Evolutionary conservation across 495 filamentous ascomycete species (phyloP).

Genomic region (Penicillium canariense): DNA sequence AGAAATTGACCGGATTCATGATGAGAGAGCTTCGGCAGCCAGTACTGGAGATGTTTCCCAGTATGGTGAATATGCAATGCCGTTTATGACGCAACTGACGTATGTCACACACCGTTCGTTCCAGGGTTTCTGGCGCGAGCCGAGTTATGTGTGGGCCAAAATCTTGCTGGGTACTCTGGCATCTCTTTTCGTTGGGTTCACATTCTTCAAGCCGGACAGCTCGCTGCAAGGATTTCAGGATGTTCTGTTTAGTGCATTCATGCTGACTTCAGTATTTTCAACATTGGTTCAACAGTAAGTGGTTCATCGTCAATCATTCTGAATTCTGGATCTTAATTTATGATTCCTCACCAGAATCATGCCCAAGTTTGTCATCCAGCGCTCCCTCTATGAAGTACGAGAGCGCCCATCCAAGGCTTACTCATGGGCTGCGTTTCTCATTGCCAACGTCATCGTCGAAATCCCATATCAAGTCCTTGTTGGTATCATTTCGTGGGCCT

Average conservation of each 20-base stretch:
- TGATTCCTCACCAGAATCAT: constrained; percentile 53
- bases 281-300: constrained; percentile 58
- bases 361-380: constrained; percentile 64
- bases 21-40: constrained; percentile 31
- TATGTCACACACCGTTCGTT: constrained; percentile 50
- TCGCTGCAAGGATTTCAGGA: constrained; percentile 78
- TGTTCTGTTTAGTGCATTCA: constrained; percentile 81
- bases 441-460: constrained; percentile 67
- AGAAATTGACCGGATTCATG: constrained; percentile 65
- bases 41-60: constrained; percentile 16
- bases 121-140: constrained; percentile 58
- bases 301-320: neutral
- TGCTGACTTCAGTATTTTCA: constrained; percentile 74
- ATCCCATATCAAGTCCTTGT: constrained; percentile 66
- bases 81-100: constrained; percentile 48
- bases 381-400: constrained; percentile 66
- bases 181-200: constrained; percentile 81
- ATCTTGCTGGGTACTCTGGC: constrained; percentile 51
- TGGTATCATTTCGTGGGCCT: constrained; percentile 56
- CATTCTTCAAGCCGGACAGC: constrained; percentile 72
- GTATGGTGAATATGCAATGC: constrained; percentile 50
- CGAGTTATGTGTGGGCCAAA: constrained; percentile 52
- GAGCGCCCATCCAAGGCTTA: constrained; percentile 70
- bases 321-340: neutral
- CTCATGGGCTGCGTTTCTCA: constrained; percentile 69